A percentile compares a stretch with the other conserved stretches of the same genome.
Evolutionary conservation across 2,329 filamentous ascomycete species (phyloP).

Genomic region (Penicillium sp.): DNA sequence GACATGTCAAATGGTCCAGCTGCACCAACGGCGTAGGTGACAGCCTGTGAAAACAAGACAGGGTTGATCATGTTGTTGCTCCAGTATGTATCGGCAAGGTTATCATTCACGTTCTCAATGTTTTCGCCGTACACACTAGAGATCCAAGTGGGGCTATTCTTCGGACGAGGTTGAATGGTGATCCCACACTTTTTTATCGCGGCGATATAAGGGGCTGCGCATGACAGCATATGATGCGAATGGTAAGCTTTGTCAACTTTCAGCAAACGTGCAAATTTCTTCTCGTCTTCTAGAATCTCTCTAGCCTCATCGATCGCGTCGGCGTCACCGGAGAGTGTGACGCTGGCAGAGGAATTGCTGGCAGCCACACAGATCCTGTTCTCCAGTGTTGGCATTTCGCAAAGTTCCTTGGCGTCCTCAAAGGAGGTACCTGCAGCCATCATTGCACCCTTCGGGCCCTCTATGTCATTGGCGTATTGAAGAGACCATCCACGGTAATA

Average conservation of each 20-base stretch:
- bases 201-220: constrained; percentile 32
- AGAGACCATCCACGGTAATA: constrained; percentile 49
- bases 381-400: constrained; percentile 25
- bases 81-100: constrained; percentile 28
- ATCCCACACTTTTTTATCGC: constrained; percentile 20
- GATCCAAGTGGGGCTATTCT: constrained; percentile 23
- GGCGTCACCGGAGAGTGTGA: constrained; percentile 50
- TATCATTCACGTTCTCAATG: constrained; percentile 18
- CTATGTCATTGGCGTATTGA: constrained; percentile 11
- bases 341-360: constrained; percentile 42
- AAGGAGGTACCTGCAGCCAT: constrained; percentile 46
- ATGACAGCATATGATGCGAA: constrained; percentile 45
- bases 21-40: constrained; percentile 15
- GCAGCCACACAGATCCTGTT: constrained; percentile 36
- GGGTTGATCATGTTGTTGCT: constrained; percentile 29
- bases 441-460: constrained; percentile 47
- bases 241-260: constrained; percentile 49
- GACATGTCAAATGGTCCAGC: constrained; percentile 20
- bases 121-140: constrained; percentile 29
- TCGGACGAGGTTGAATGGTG: constrained; percentile 4
- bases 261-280: constrained; percentile 43
- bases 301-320: constrained; percentile 36
- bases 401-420: constrained; percentile 39
- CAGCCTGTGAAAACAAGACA: constrained; percentile 26
- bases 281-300: constrained; percentile 33